These are phyloP conservation scores for Sesbania bispinosa DNA, from an alignment of 306 rosid species.

Conservation along the genomic window DNA sequence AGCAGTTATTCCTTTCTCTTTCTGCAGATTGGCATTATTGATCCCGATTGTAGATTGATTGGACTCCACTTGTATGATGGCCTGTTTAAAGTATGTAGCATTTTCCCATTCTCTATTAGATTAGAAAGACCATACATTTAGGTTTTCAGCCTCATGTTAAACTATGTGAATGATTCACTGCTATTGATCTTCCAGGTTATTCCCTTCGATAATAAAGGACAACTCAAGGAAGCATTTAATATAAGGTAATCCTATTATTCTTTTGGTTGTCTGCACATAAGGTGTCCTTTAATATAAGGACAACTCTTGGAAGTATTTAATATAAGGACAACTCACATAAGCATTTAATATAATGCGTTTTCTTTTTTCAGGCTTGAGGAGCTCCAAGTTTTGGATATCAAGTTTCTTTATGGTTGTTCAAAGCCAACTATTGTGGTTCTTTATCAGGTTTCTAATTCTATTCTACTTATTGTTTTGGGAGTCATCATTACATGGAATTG, in stretches of 20 bases:
- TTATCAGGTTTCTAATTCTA: slow-evolving; percentile 62
- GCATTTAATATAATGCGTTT: no score
- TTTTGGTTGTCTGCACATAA: slow-evolving; percentile 11
- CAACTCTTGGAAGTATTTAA: no score
- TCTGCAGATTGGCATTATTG: slow-evolving; percentile 94
- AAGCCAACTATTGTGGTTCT: slow-evolving; percentile 98
- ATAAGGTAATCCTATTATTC: slow-evolving; percentile 56
- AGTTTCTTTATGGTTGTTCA: slow-evolving; percentile 93
- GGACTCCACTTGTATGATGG: slow-evolving; percentile 99
- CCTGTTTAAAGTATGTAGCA: slow-evolving; percentile 68
- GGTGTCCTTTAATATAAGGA: no score
- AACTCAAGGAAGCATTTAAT: slow-evolving; percentile 97
- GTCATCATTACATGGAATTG: neutral
- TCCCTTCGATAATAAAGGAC: slow-evolving; percentile 96
- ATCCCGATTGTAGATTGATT: slow-evolving; percentile 94
- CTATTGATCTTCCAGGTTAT: slow-evolving; percentile 63
- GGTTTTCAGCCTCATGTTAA: neutral
- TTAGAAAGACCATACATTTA: neutral
- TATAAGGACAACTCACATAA: no score
- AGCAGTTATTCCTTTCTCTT: neutral
- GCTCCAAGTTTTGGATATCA: slow-evolving; percentile 96
- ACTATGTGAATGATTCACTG: neutral
- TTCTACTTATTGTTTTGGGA: neutral
- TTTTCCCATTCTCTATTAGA: neutral
- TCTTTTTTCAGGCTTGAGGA: slow-evolving; percentile 97